phyloP scores from a whole-genome alignment of 768 basidiomycete species.

The Termitomyces sp. region DNA sequence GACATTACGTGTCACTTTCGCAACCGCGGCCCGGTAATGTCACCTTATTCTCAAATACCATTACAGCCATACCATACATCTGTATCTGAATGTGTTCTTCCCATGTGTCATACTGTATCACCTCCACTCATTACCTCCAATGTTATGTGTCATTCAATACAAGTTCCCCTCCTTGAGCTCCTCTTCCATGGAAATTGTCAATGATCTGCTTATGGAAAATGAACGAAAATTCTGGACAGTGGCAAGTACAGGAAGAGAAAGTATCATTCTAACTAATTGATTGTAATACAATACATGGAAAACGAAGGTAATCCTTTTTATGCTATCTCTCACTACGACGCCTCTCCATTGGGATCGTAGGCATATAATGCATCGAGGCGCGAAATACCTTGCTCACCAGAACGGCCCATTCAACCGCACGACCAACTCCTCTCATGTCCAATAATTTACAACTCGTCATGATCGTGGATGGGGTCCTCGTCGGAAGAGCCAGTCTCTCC shows the following conservation, averaged over 20 bases:
- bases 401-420: neutral
- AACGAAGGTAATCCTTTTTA: conserved; percentile 12
- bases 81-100: conserved; percentile 2
- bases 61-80: neutral
- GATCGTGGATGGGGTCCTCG: conserved; percentile 37
- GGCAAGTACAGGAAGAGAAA: neutral
- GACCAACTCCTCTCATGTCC: neutral
- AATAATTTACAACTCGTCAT: conserved; percentile 43
- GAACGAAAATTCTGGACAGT: too few species aligned
- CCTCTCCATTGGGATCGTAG: conserved; percentile 6
- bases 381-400: conserved; percentile 3
- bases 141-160: neutral
- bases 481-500: conserved; percentile 32
- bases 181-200: too few species aligned
- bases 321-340: conserved; percentile 7
- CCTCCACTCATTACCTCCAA: neutral
- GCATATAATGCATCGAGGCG: conserved; percentile 2
- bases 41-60: neutral
- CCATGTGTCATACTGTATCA: neutral
- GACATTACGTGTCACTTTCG: neutral
- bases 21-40: neutral
- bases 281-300: conserved; percentile 15
- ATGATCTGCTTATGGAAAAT: too few species aligned
- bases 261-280: conserved; percentile 16
- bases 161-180: neutral